Evolutionary conservation across 208 protist species (phyloP).

Genomic region (Porcisia hertigi): DNA sequence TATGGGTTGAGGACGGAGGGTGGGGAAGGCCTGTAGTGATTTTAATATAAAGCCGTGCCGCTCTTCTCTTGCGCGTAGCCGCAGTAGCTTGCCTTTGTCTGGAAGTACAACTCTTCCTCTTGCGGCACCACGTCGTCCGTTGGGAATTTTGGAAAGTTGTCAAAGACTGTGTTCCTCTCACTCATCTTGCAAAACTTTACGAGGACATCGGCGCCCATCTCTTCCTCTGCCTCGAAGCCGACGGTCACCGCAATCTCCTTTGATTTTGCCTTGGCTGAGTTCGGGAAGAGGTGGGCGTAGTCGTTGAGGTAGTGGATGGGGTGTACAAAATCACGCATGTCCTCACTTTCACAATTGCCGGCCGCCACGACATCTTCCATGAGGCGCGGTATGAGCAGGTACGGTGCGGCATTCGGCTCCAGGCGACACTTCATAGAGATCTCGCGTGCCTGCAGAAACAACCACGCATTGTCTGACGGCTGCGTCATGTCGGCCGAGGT

Average conservation of each 20-base stretch:
- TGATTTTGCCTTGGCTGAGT: constrained; percentile 2
- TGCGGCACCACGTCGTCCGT: constrained; percentile 39
- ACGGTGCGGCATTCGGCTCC: constrained; percentile 55
- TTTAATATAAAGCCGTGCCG: constrained; percentile 30
- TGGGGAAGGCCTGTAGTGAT: background rate
- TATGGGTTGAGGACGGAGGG: background rate
- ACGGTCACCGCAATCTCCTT: constrained; percentile 73
- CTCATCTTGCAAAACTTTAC: constrained; percentile 42
- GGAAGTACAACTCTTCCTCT: constrained; percentile 54
- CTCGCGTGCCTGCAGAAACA: constrained; percentile 83
- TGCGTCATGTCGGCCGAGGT: constrained; percentile 46
- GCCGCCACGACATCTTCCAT: constrained; percentile 61
- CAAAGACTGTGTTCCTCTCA: constrained; percentile 68
- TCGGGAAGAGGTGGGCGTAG: constrained; percentile 34
- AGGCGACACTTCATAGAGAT: constrained; percentile 66
- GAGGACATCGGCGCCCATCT: constrained; percentile 17
- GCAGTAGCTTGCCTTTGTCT: constrained; percentile 44
- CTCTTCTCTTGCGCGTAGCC: constrained; percentile 56
- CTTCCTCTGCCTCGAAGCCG: constrained; percentile 34
- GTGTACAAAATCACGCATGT: constrained; percentile 41
- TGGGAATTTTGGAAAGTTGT: constrained; percentile 88
- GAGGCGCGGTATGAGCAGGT: constrained; percentile 73
- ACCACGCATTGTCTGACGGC: constrained; percentile 64
- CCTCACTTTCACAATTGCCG: constrained; percentile 18
- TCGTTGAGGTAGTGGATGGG: constrained; percentile 75